A percentile compares a stretch with the other conserved stretches of the same genome.
Evolutionary conservation across 2,329 filamentous ascomycete genomes (phyloP).

Genomic region (Fusarium sp.): DNA sequence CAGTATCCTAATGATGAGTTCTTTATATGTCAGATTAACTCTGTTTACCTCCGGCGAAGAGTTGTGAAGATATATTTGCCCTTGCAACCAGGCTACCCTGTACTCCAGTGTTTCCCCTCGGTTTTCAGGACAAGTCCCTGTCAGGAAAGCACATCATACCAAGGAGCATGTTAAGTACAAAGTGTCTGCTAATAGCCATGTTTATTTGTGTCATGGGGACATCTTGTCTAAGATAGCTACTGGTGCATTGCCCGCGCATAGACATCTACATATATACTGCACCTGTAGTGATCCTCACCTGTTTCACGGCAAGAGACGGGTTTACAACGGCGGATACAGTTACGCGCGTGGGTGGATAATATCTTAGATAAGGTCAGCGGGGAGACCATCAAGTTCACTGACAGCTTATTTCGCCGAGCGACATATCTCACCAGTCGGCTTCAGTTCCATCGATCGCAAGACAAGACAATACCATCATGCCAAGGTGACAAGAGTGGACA

Average conservation of each 20-base stretch:
- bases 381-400: background rate
- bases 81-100: background rate
- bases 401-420: background rate
- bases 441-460: background rate
- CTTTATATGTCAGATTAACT: background rate
- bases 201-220: too few relatives aligned
- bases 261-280: background rate
- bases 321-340: background rate
- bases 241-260: background rate
- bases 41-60: background rate
- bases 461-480: background rate
- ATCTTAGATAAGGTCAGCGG: background rate
- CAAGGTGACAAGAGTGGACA: constrained; percentile 6
- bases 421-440: background rate
- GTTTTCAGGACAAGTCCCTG: background rate
- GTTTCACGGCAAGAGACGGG: background rate
- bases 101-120: too few relatives aligned
- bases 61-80: background rate
- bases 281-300: background rate
- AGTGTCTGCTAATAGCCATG: too few relatives aligned
- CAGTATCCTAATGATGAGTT: too few relatives aligned
- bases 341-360: background rate
- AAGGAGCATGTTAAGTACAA: too few relatives aligned
- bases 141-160: too few relatives aligned
- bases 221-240: too few relatives aligned